Evolutionary conservation across 441 rosid genomes (phyloP), one percentile per base, ranked within the genome.

Genomic region (Populus tomentosa): DNA sequence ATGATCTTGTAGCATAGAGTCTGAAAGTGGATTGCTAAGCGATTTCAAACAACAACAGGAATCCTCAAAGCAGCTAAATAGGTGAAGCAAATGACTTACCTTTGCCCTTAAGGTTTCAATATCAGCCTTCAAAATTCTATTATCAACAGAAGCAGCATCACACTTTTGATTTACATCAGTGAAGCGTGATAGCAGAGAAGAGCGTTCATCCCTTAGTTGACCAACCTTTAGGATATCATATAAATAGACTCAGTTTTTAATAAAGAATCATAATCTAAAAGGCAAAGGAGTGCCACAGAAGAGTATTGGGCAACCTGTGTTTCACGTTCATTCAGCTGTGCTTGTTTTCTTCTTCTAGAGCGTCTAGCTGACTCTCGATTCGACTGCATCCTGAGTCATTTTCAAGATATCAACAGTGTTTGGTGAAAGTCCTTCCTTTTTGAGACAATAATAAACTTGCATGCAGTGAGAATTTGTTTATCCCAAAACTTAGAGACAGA

Each of bases 301-400:
- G 72, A 78, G 23, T 7, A 78, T 46, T 36, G 24, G 32, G 73
- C 40, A 67, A 95, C 99, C 99, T 95, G 97, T 65, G 88, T 83
- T 86, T 95, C 99, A 26, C 94, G 92, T 80, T 95, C 99, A 88
- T 75, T 88, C 80, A 95, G 78, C 75, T 95, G 99, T 61, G 86
- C 97, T 71, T 92, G 97, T 78, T 94, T 95, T 85, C 97, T 88
- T 86, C 91, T 88, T 87, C 99, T 88, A 77, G 98, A 95, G 28
- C 98, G 97, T 80, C 98, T 91, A 65, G 99, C 98, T 46, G 99
- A 95, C 88, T 95, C 99, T 75, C 97, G 92, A 87, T 95, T 95
- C 53, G 99, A 95, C 85, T 83, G 84, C 97, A 92, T 94, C 88
- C 99, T 95, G 84, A 70, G 67, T 68, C 80, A 83, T 62, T 70